phyloP scores from a whole-genome alignment of 441 rosid species.

The Gossypium trilobum region DNA sequence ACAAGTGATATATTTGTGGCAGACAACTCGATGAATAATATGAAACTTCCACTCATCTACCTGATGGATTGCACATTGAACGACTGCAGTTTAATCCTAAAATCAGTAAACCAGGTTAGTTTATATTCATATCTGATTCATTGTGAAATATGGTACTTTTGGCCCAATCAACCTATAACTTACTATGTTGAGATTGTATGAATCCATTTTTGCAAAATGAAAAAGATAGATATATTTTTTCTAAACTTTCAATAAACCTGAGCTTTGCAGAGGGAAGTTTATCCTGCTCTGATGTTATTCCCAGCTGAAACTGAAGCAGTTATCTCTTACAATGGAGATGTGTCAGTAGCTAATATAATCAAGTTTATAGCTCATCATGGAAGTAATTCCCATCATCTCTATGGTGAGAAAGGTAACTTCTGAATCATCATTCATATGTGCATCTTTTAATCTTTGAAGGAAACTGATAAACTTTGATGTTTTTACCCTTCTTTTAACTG shows the following conservation, averaged over 20 bases:
- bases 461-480: not conserved
- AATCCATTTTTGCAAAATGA: constrained; percentile 1
- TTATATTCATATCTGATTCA: constrained; percentile 6
- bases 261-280: constrained; percentile 66
- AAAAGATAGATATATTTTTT: not conserved
- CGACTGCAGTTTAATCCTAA: constrained; percentile 72
- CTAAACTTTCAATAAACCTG: constrained; percentile 10
- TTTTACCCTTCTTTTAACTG: not conserved
- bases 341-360: constrained; percentile 55
- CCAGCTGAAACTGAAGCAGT: constrained; percentile 64
- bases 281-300: constrained; percentile 71
- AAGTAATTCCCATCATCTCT: constrained; percentile 44
- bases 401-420: constrained; percentile 40
- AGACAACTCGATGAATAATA: constrained; percentile 36
- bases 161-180: not conserved
- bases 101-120: constrained; percentile 56
- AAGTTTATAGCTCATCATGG: constrained; percentile 65
- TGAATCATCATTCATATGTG: not conserved
- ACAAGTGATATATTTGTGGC: constrained; percentile 27
- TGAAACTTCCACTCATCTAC: constrained; percentile 57
- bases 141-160: not conserved
- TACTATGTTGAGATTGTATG: not conserved
- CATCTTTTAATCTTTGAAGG: not conserved
- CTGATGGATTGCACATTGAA: constrained; percentile 84
- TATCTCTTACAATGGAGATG: constrained; percentile 58